phyloP scores from a whole-genome alignment of 2,329 filamentous ascomycete genomes.

The Magnaporthales sp. region DNA sequence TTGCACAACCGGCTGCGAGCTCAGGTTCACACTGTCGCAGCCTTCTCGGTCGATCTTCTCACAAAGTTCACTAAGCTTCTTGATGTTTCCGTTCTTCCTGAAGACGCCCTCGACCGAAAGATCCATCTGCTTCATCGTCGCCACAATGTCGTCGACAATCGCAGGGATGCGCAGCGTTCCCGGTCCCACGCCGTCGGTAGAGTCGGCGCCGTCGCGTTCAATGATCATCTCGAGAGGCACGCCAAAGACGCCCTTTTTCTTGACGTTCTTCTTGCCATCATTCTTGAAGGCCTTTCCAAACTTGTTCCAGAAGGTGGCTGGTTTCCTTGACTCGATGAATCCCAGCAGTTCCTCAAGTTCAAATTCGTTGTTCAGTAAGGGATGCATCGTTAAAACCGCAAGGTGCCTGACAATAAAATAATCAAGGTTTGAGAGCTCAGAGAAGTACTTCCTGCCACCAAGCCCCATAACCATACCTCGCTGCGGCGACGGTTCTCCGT shows the following conservation, averaged over 20 bases:
- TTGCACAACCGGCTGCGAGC: conserved; percentile 84
- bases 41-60: conserved; percentile 81
- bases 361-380: conserved; percentile 81
- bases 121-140: conserved; percentile 96
- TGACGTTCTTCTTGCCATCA: conserved; percentile 65
- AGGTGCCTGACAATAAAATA: conserved; percentile 97
- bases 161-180: conserved; percentile 84
- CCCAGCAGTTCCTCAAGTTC: conserved; percentile 87
- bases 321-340: conserved; percentile 85
- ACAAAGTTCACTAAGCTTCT: conserved; percentile 77
- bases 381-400: conserved; percentile 90
- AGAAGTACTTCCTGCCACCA: conserved; percentile 76
- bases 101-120: conserved; percentile 98
- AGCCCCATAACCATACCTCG: conserved; percentile 18
- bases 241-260: conserved; percentile 92
- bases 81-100: conserved; percentile 98
- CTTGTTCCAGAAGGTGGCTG: conserved; percentile 93
- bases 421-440: conserved; percentile 86
- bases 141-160: conserved; percentile 90
- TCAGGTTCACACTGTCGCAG: conserved; percentile 77
- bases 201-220: conserved; percentile 90
- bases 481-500: conserved; percentile 43
- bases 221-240: conserved; percentile 82
- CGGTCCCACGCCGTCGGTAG: conserved; percentile 92
- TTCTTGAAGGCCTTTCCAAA: conserved; percentile 95